Evolutionary conservation across 345 rosid genomes (phyloP).

Genomic region (Lumnitzera littorea): DNA sequence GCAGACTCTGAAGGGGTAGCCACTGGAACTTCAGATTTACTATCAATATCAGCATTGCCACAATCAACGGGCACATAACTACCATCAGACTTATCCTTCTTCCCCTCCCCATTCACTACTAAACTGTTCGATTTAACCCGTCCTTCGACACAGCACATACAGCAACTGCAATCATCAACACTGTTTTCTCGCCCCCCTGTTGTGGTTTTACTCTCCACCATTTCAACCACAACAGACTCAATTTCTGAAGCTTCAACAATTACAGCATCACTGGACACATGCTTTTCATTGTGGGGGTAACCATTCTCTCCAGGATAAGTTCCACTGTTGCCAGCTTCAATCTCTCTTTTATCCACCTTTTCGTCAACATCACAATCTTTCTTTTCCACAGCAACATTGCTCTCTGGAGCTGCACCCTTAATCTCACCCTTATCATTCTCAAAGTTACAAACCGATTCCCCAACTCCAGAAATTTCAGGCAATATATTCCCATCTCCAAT

Average conservation of each 20-base stretch:
- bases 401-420: no score
- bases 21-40: neutral
- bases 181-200: constrained; percentile 11
- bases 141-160: neutral
- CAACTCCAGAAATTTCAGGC: no score
- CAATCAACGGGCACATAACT: constrained; percentile 34
- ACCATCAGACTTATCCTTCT: constrained; percentile 27
- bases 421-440: no score
- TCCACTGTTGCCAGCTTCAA: neutral
- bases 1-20: constrained; percentile 21
- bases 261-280: neutral
- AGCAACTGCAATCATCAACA: constrained; percentile 21
- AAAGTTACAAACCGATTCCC: no score
- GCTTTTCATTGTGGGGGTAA: neutral
- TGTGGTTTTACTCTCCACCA: neutral
- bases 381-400: constrained; percentile 3
- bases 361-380: neutral
- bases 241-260: neutral
- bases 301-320: neutral
- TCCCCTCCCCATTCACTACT: constrained; percentile 18
- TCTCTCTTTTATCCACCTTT: neutral
- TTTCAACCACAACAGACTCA: neutral
- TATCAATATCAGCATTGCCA: constrained; percentile 13
- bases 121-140: neutral
- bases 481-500: constrained; percentile 1